phyloP scores from a whole-genome alignment of 1,284 basidiomycete genomes.

The Sanguinoderma infundibulare region DNA sequence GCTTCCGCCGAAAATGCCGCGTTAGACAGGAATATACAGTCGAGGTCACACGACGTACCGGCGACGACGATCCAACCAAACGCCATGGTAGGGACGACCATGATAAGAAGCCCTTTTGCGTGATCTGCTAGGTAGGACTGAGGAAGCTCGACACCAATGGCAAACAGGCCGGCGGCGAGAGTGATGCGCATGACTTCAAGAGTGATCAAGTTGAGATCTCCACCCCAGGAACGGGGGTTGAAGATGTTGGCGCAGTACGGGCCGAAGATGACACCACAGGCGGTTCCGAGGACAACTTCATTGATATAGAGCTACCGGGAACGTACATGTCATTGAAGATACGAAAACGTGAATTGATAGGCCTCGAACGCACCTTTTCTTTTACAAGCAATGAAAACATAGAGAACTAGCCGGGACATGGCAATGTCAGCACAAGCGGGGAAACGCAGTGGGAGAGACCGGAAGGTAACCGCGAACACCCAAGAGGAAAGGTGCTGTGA shows the following conservation, averaged over 20 bases:
- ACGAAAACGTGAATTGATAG: background rate
- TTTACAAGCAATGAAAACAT: constrained; percentile 84
- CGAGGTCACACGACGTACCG: constrained; percentile 39
- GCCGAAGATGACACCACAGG: constrained; percentile 75
- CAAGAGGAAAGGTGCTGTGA: background rate
- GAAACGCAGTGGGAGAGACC: background rate
- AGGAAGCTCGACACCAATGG: constrained; percentile 77
- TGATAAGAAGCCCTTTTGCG: constrained; percentile 58
- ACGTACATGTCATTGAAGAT: background rate
- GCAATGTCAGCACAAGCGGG: constrained; percentile 2
- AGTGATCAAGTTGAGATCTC: constrained; percentile 63
- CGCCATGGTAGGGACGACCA: constrained; percentile 82
- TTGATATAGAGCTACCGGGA: constrained; percentile 80
- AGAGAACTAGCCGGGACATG: constrained; percentile 61
- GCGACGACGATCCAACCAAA: constrained; percentile 78
- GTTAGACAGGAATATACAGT: background rate
- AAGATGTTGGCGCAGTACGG: constrained; percentile 82
- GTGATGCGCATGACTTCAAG: constrained; percentile 81
- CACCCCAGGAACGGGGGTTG: constrained; percentile 80
- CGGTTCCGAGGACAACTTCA: constrained; percentile 91
- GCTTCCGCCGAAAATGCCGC: constrained; percentile 9
- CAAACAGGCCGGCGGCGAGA: constrained; percentile 71
- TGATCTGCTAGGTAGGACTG: constrained; percentile 68
- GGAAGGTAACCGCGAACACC: too few species aligned
- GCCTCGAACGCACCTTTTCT: constrained; percentile 58